Evolutionary conservation across 116 monocot genomes (phyloP).

Genomic region (Papilionanthe hybrid): DNA sequence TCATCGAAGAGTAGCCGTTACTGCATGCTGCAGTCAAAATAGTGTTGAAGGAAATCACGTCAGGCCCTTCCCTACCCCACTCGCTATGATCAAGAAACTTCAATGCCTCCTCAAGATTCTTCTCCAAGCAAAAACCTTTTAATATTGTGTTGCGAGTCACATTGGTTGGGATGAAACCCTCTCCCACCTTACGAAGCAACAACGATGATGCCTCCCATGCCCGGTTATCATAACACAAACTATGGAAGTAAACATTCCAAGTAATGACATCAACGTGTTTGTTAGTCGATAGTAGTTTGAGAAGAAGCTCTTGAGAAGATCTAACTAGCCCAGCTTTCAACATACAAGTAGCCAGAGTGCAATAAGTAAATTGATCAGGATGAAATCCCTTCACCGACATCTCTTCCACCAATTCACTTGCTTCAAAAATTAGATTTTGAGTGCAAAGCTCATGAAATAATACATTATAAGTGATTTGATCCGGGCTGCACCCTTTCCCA

Average conservation of each 20-base stretch:
- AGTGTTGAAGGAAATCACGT: constrained; percentile 56
- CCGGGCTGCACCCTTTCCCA: constrained; percentile 29
- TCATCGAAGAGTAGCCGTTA: constrained; percentile 27
- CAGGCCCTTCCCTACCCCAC: constrained; percentile 26
- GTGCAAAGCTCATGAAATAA: constrained; percentile 36
- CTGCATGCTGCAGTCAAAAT: constrained; percentile 51
- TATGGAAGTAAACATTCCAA: constrained; percentile 50
- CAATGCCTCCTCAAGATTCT: constrained; percentile 37
- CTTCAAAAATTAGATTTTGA: constrained; percentile 28
- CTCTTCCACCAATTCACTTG: constrained; percentile 24
- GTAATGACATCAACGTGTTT: constrained; percentile 30
- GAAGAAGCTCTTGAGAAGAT: constrained; percentile 26
- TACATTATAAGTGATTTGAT: constrained; percentile 50
- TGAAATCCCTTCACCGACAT: constrained; percentile 33
- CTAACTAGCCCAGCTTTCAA: constrained; percentile 35
- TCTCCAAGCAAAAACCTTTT: constrained; percentile 49
- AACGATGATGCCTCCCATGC: constrained; percentile 21
- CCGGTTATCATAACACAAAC: constrained; percentile 36
- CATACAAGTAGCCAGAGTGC: constrained; percentile 32
- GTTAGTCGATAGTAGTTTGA: constrained; percentile 6
- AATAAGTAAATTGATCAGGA: constrained; percentile 37
- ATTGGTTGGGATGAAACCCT: constrained; percentile 34
- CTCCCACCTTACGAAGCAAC: constrained; percentile 22
- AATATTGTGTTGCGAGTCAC: constrained; percentile 53
- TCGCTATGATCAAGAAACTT: constrained; percentile 24